Base-by-base conservation (phyloP, 1,284 basidiomycete species). In the Boletus mariae region DNA sequence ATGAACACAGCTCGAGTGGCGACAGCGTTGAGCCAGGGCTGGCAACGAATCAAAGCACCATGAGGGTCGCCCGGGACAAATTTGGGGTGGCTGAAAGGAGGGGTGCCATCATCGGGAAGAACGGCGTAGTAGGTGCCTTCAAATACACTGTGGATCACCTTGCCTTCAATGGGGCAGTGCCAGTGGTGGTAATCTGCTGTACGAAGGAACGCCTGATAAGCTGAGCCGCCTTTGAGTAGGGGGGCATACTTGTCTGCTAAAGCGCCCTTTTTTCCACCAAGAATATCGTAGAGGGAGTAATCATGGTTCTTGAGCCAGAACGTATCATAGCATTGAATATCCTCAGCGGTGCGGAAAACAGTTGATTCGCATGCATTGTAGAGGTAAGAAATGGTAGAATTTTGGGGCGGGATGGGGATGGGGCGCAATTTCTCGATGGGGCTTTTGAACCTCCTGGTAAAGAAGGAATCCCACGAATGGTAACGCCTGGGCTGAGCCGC, bases 161-260 rank as follows among this genome's bases (percentile, higher is more conserved):
- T 72, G 1, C 81, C 82, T 9, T 70, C 68, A 5, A 84, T 71
- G 8, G 82, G 82, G 28, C 71, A 68, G 59, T 78, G 75, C 80
- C 80, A 83, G 40, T 80, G 77, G 56, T 83, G 81, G 59, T 81
- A 84, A 13, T 73, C 71, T 9, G 15, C 4, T 68, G 54, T 69
- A 26, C 67, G 68, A 47, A 84, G 73, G 69, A 77, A 82, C 0
- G 75, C 79, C 57, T 84, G 83, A 58, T 75, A 82, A 47, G 83
- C 67, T 0, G 79, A 78, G 1, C 80, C 80, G 2, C 77, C 79
- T 7, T 71, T 64, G 54, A 82, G 82, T 41, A 8, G 62, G 26
- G n/a, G 0, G 4, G 56, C 41, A n/a, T 56, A 37, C 8, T 41
- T 28, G 25, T 59, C 46, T 31, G 31, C 12, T 1, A 45, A 23